Conservation (phyloP, 169 alveolate genomes). For the Eimeria falciformis region DNA sequence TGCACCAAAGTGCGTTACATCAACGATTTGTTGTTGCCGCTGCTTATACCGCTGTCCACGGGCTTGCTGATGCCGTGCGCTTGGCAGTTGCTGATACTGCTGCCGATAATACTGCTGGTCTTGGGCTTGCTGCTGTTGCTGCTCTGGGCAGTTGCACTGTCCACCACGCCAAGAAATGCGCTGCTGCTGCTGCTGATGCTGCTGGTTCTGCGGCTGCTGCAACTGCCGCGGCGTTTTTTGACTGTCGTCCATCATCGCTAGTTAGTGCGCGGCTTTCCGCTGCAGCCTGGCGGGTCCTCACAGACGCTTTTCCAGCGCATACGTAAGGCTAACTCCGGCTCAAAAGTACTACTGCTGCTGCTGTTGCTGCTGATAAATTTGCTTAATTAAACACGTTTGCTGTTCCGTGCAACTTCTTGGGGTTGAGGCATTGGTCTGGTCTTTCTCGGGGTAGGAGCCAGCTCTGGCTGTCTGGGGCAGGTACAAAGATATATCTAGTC, state of each 20-base stretch:
- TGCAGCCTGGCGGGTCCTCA: slow-evolving; percentile 3
- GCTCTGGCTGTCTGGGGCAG: background rate
- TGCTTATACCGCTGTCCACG: slow-evolving; percentile 22
- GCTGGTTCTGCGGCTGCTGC: slow-evolving; percentile 45
- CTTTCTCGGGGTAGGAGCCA: background rate
- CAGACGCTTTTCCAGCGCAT: background rate
- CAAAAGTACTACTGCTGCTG: background rate
- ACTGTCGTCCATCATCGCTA: background rate
- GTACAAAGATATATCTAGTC: too few relatives aligned
- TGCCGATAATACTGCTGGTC: slow-evolving; percentile 25
- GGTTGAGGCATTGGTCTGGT: background rate
- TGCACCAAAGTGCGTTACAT: background rate
- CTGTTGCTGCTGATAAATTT: too few relatives aligned
- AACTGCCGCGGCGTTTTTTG: slow-evolving; percentile 48
- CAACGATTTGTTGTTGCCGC: slow-evolving; percentile 10
- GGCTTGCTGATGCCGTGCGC: background rate
- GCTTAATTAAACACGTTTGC: too few relatives aligned
- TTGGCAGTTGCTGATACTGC: slow-evolving; percentile 42
- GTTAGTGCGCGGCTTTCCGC: background rate
- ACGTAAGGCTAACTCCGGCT: background rate
- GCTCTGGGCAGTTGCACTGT: background rate
- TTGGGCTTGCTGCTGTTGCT: background rate
- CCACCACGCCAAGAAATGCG: background rate
- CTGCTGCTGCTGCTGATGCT: slow-evolving; percentile 44
- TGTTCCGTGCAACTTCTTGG: background rate